Conservation (phyloP, 192 early-diverging fungal genomes). For the Lobosporangium transversale region DNA sequence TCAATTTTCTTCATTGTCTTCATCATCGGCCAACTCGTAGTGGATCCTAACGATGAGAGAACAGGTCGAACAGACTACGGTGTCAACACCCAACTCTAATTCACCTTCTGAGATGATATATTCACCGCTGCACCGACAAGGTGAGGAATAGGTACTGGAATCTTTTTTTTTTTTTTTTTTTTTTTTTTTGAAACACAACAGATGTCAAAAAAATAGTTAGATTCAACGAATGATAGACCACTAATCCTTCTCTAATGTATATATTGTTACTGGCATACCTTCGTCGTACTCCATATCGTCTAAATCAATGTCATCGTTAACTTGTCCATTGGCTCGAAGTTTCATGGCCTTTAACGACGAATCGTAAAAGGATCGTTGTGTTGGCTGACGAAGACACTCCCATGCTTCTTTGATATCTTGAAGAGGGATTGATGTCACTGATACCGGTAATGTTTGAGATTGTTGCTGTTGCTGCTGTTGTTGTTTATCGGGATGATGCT, state of each 20-base stretch:
- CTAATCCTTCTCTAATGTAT: not conserved
- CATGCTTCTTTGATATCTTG: conserved; percentile 65
- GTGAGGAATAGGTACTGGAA: conserved; percentile 53
- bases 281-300: conserved; percentile 85
- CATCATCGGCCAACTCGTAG: conserved; percentile 67
- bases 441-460: not conserved
- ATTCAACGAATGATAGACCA: not conserved
- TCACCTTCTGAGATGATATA: conserved; percentile 72
- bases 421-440: conserved; percentile 11
- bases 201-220: not conserved
- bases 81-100: conserved; percentile 69
- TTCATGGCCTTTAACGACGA: conserved; percentile 51
- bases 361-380: conserved; percentile 63
- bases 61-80: conserved; percentile 72
- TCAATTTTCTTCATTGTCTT: conserved; percentile 25
- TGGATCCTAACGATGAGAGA: conserved; percentile 74
- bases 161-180: conserved; percentile 14
- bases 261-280: conserved; percentile 22
- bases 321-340: conserved; percentile 60
- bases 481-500: conserved; percentile 71
- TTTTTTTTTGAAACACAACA: not conserved
- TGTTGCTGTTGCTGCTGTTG: conserved; percentile 18
- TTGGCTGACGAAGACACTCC: conserved; percentile 60
- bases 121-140: conserved; percentile 74
- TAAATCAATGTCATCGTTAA: conserved; percentile 80